phyloP scores from a whole-genome alignment of 2,329 filamentous ascomycete species.

The Microdochium bolleyi region DNA sequence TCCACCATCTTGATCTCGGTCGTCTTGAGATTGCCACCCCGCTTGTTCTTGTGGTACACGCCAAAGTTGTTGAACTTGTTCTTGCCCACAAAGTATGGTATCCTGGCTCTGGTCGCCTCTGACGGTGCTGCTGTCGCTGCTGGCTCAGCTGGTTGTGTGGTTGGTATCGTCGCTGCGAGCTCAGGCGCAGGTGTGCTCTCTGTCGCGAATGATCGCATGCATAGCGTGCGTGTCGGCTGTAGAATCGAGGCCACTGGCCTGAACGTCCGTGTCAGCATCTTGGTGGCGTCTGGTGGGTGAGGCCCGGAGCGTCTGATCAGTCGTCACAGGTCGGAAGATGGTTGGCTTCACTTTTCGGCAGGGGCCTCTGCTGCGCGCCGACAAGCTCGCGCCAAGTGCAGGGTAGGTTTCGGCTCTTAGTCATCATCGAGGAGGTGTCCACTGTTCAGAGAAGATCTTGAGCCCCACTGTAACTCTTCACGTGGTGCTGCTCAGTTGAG shows the following conservation, averaged over 20 bases:
- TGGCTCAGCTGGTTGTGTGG: neutral
- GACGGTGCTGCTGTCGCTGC: slow-evolving; percentile 10
- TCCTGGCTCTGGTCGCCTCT: slow-evolving; percentile 21
- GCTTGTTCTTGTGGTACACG: slow-evolving; percentile 67
- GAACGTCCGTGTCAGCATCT: neutral
- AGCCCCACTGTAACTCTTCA: neutral
- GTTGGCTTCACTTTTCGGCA: neutral
- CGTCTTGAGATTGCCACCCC: slow-evolving; percentile 66
- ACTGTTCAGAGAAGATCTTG: neutral
- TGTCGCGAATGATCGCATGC: neutral
- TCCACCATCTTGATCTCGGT: slow-evolving; percentile 74
- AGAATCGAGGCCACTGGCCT: neutral
- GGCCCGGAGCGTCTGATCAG: too few relatives aligned
- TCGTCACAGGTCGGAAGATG: neutral
- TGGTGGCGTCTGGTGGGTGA: neutral
- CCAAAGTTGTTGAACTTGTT: slow-evolving; percentile 64
- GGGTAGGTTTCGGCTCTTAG: neutral
- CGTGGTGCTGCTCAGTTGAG: too few relatives aligned
- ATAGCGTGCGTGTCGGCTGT: neutral
- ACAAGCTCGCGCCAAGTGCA: neutral
- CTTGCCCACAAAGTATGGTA: slow-evolving; percentile 65
- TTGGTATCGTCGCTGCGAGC: neutral
- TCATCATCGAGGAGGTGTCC: neutral
- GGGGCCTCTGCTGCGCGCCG: neutral
- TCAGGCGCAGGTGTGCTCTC: neutral